Conservation (phyloP, 2,329 filamentous ascomycete species). For the Diaporthe citrichinensis region DNA sequence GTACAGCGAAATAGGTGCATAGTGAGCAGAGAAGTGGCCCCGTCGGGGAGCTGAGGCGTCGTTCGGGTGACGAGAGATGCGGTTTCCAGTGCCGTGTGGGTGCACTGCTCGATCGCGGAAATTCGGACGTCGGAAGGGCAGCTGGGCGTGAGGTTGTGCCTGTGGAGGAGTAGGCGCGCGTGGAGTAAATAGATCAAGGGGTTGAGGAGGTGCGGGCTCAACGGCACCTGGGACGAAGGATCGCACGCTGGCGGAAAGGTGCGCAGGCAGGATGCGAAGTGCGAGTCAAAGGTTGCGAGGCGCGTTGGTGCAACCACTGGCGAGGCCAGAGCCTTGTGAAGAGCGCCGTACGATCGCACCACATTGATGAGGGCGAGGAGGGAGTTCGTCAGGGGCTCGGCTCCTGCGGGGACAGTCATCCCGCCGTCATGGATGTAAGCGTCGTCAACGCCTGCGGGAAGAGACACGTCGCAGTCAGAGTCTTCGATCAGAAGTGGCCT, state of each 20-base stretch:
- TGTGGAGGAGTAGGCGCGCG: slow-evolving; percentile 86
- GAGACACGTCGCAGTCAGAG: slow-evolving; percentile 85
- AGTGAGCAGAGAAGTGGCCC: slow-evolving; percentile 81
- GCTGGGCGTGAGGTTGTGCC: slow-evolving; percentile 85
- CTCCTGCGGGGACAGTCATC: slow-evolving; percentile 65
- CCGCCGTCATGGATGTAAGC: slow-evolving; percentile 77
- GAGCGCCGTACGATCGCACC: slow-evolving; percentile 80
- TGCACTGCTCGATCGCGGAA: slow-evolving; percentile 83
- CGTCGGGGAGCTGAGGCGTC: slow-evolving; percentile 72
- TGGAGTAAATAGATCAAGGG: slow-evolving; percentile 86
- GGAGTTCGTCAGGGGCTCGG: slow-evolving; percentile 74
- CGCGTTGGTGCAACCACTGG: slow-evolving; percentile 75
- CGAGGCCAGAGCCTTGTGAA: slow-evolving; percentile 79
- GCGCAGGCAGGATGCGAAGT: slow-evolving; percentile 82
- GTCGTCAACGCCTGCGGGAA: slow-evolving; percentile 87
- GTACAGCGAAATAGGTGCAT: slow-evolving; percentile 90
- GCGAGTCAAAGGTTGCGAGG: slow-evolving; percentile 83
- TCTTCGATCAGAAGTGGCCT: slow-evolving; percentile 88
- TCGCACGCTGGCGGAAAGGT: slow-evolving; percentile 84
- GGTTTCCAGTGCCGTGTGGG: slow-evolving; percentile 82
- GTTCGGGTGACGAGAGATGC: slow-evolving; percentile 79
- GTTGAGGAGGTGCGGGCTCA: slow-evolving; percentile 82
- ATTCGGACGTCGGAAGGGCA: slow-evolving; percentile 76
- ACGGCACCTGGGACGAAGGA: slow-evolving; percentile 72
- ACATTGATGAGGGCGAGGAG: slow-evolving; percentile 86